Evolutionary conservation across 352 stramenopile genomes (phyloP).

Genomic region (Globisporangium okanoganense): DNA sequence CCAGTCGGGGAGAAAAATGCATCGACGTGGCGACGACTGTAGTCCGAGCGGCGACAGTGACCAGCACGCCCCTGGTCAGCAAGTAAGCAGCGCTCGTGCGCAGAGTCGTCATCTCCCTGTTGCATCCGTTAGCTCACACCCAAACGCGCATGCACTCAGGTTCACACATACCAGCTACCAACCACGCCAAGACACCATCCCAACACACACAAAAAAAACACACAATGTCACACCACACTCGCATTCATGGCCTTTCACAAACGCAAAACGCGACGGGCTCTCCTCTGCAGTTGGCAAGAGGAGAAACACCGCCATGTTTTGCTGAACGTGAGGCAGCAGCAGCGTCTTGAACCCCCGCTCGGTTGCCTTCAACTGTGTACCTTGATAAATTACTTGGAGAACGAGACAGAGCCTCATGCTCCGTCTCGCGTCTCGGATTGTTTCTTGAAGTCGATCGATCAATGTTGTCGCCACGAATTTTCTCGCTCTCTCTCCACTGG

Average conservation of each 20-base stretch:
- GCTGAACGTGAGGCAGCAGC: not conserved
- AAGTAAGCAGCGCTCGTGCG: not conserved
- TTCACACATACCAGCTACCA: not conserved
- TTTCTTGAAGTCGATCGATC: slow-evolving; percentile 2
- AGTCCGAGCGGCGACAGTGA: not conserved
- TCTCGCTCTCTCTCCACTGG: not conserved
- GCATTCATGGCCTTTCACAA: too few relatives aligned
- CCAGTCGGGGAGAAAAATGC: slow-evolving; percentile 4
- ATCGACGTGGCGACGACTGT: not conserved
- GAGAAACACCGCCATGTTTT: not conserved
- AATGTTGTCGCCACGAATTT: not conserved
- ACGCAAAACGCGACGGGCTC: not conserved
- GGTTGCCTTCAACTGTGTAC: slow-evolving; percentile 1
- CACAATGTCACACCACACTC: slow-evolving; percentile 10
- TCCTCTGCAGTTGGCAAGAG: slow-evolving; percentile 14
- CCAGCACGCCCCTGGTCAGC: not conserved
- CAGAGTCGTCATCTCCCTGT: not conserved
- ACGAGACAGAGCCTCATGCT: slow-evolving; percentile 25
- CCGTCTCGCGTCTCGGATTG: not conserved
- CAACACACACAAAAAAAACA: slow-evolving; percentile 10
- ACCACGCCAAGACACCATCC: slow-evolving; percentile 5
- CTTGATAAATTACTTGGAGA: slow-evolving; percentile 28
- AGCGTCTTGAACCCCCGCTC: slow-evolving; percentile 3
- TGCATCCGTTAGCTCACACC: slow-evolving; percentile 1
- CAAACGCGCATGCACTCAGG: not conserved